A percentile compares a stretch with the other conserved stretches of the same genome.
Conservation (phyloP, 768 basidiomycete species). For the Dentipellis fragilis region DNA sequence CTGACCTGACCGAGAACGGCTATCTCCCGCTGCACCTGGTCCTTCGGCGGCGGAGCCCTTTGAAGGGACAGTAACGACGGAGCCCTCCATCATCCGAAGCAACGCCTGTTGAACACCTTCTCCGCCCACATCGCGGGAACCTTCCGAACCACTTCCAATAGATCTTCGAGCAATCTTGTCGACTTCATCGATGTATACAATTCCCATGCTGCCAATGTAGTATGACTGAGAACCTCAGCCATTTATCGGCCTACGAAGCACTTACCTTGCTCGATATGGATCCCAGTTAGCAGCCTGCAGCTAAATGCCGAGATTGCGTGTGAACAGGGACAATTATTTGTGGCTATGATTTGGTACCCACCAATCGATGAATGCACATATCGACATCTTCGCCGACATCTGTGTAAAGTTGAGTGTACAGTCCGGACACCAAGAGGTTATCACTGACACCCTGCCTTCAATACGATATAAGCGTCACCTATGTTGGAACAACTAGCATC, state of each 20-base stretch:
- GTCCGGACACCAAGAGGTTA: neutral
- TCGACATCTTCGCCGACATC: slow-evolving; percentile 98
- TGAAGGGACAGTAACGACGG: slow-evolving; percentile 70
- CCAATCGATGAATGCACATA: slow-evolving; percentile 78
- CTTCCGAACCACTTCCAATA: slow-evolving; percentile 45
- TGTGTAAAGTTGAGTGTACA: slow-evolving; percentile 18
- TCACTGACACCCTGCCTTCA: slow-evolving; percentile 61
- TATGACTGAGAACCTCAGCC: slow-evolving; percentile 1
- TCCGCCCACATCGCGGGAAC: slow-evolving; percentile 82
- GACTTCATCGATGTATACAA: slow-evolving; percentile 93
- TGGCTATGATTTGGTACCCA: slow-evolving; percentile 22
- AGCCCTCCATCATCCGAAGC: slow-evolving; percentile 90
- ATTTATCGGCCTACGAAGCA: slow-evolving; percentile 1
- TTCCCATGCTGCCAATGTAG: slow-evolving; percentile 57
- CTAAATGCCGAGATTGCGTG: slow-evolving; percentile 25
- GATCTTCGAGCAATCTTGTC: slow-evolving; percentile 80
- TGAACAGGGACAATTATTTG: too few species aligned
- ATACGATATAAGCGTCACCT: slow-evolving; percentile 1
- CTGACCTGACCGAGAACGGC: slow-evolving; percentile 40
- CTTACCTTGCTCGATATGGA: slow-evolving; percentile 71
- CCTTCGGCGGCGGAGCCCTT: slow-evolving; percentile 46
- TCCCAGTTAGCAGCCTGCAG: slow-evolving; percentile 89
- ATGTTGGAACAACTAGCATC: neutral
- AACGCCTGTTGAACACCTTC: slow-evolving; percentile 95
- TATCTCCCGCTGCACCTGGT: slow-evolving; percentile 33